A percentile compares a stretch with the other conserved stretches of the same genome.
phyloP scores from a whole-genome alignment of 352 stramenopile genomes.

The Globisporangium parvum region DNA sequence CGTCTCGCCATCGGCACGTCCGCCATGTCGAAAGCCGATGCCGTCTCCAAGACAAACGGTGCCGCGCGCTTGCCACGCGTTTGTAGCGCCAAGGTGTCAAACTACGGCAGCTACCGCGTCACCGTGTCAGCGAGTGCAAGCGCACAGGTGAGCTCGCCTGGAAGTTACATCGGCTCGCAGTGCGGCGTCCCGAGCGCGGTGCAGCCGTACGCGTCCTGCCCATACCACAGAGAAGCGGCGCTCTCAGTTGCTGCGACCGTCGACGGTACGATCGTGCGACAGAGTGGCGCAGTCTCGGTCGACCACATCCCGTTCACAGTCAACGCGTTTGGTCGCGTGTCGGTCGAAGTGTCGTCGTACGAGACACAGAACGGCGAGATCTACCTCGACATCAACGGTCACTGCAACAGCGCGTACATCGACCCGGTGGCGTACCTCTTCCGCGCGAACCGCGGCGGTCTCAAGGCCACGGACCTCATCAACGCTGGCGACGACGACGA shows the following conservation, averaged over 20 bases:
- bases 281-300: slow-evolving; percentile 32
- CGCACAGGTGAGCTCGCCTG: slow-evolving; percentile 25
- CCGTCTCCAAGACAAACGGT: slow-evolving; percentile 33
- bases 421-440: slow-evolving; percentile 62
- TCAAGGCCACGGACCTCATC: slow-evolving; percentile 39
- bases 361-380: slow-evolving; percentile 24
- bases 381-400: slow-evolving; percentile 58
- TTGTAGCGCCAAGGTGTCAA: slow-evolving; percentile 42
- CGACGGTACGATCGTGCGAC: slow-evolving; percentile 54
- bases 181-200: slow-evolving; percentile 23
- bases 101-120: slow-evolving; percentile 64
- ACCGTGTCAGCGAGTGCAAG: slow-evolving; percentile 35
- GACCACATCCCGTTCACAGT: slow-evolving; percentile 58
- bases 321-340: slow-evolving; percentile 39
- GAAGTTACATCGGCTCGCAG: slow-evolving; percentile 62
- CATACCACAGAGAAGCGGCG: slow-evolving; percentile 49
- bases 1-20: slow-evolving; percentile 50
- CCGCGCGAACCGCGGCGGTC: slow-evolving; percentile 19
- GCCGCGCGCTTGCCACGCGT: slow-evolving; percentile 30
- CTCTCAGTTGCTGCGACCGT: slow-evolving; percentile 25
- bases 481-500: slow-evolving; percentile 56
- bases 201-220: slow-evolving; percentile 33
- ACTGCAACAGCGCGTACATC: slow-evolving; percentile 60
- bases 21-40: slow-evolving; percentile 36
- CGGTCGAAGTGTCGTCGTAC: slow-evolving; percentile 56